phyloP scores from a whole-genome alignment of 176 grass and related monocot genomes.

The Oryza glumipatula region DNA sequence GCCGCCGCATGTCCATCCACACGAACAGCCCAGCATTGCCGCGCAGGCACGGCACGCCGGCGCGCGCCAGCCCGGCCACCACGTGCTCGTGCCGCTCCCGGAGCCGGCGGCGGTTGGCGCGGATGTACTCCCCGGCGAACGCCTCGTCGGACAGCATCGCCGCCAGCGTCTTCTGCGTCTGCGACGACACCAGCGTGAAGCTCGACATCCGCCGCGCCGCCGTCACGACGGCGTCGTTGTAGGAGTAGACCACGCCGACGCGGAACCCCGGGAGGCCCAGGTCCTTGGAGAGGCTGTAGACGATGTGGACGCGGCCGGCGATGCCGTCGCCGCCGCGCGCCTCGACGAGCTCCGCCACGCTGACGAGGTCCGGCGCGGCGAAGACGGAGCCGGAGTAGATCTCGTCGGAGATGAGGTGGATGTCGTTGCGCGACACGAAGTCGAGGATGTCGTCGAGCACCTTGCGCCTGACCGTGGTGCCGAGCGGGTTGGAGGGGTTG shows the following conservation, averaged over 20 bases:
- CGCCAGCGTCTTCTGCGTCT: constrained; percentile 82
- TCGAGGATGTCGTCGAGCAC: constrained; percentile 58
- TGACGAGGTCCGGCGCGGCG: constrained; percentile 61
- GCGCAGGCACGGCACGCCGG: constrained; percentile 68
- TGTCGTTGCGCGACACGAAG: constrained; percentile 60
- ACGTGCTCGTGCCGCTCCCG: constrained; percentile 62
- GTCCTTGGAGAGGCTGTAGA: constrained; percentile 95
- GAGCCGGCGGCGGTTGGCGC: constrained; percentile 64
- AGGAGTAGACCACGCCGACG: constrained; percentile 79
- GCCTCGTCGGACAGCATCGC: constrained; percentile 64
- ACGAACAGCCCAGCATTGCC: constrained; percentile 85
- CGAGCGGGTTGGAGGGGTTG: constrained; percentile 90
- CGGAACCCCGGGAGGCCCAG: constrained; percentile 80
- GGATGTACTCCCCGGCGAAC: constrained; percentile 67
- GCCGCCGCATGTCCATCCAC: constrained; percentile 79
- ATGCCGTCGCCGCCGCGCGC: neutral
- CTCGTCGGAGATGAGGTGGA: constrained; percentile 95
- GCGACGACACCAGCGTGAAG: constrained; percentile 92
- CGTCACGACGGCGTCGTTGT: constrained; percentile 80
- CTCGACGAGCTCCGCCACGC: constrained; percentile 78
- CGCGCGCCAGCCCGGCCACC: constrained; percentile 49
- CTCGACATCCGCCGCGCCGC: constrained; percentile 87
- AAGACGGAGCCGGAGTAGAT: constrained; percentile 91
- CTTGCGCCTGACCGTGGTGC: constrained; percentile 44
- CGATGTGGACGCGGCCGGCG: constrained; percentile 71